A percentile compares a stretch with the other conserved stretches of the same genome.
phyloP scores from a whole-genome alignment of 2,329 filamentous ascomycete genomes.

The Aureobasidium sp. region DNA sequence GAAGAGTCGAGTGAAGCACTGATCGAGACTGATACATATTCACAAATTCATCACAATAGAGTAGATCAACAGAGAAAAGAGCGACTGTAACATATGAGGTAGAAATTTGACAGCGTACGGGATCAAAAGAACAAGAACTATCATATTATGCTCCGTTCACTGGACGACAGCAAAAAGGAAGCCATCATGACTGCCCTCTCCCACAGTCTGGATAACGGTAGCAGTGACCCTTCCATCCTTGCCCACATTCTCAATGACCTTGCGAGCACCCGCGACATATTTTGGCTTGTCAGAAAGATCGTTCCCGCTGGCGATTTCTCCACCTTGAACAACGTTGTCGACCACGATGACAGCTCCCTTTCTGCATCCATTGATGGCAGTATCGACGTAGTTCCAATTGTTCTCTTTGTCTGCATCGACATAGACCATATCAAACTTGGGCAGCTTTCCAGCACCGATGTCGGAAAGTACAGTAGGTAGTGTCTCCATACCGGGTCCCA shows the following conservation, averaged over 20 bases:
- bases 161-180: not conserved
- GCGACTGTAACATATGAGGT: not conserved
- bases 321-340: slow-evolving; percentile 45
- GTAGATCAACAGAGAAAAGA: not conserved
- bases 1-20: not conserved
- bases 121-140: not conserved
- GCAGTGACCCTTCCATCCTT: slow-evolving; percentile 37
- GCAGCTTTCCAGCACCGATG: slow-evolving; percentile 32
- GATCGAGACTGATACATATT: not conserved
- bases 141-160: not conserved
- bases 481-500: slow-evolving; percentile 41
- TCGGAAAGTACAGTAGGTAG: slow-evolving; percentile 36
- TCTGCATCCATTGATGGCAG: slow-evolving; percentile 31
- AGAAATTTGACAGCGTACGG: not conserved
- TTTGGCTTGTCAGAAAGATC: slow-evolving; percentile 19
- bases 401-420: slow-evolving; percentile 48
- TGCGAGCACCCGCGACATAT: slow-evolving; percentile 25
- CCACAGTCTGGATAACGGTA: slow-evolving; percentile 39
- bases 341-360: slow-evolving; percentile 40
- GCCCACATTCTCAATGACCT: slow-evolving; percentile 37
- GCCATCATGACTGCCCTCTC: slow-evolving; percentile 42
- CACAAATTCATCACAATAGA: not conserved
- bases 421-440: slow-evolving; percentile 45
- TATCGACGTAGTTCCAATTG: slow-evolving; percentile 45
- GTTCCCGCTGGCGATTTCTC: slow-evolving; percentile 30